Evolutionary conservation across 2,329 filamentous ascomycete species (phyloP), one percentile per base, ranked within the genome.

Genomic region (Coccinonectria pachysandricola): DNA sequence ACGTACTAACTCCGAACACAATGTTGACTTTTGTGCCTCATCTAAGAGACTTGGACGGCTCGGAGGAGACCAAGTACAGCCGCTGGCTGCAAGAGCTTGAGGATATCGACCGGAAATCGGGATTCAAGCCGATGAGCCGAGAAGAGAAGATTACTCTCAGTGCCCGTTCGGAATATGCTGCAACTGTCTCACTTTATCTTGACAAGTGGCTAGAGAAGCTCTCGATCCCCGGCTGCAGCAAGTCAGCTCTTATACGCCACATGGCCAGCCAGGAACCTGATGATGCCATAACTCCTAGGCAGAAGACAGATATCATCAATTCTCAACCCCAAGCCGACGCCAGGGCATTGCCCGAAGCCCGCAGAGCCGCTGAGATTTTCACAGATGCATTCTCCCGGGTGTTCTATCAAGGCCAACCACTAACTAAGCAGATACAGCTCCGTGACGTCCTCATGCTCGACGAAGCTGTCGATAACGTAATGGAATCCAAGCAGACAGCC

Each of bases 11-110:
- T 1, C 68, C 69, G 4, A 71, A 73, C 41, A 72, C 69, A 2
- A 68, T 70, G 56, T 56, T 74, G 27, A 71, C 65, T 16, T 75
- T 72, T 43, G 67, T 74, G 9, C 71, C 71, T 9, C 68, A 74
- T 45, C 49, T 75, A 26, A 61, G 67, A 27, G 71, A 75, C 35
- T 52, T 75, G 15, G 63, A 68, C 23, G 64, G 63, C 13, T 62
- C 62, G n/a, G 68, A 73, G 41, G 69, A 72, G 40, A 54, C 56
- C 9, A 60, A 64, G 33, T 73, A 73, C 40, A 62, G 65, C 30
- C 49, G 60, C 11, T 75, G 69, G 68, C 58, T 75, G 8, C 59
- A 67, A 35, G 67, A 73, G 37, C 49, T 75, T 8, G 65, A 72
- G 36, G 63, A 62, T 17, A 69, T 72, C 51, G 69, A 75, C 31